phyloP scores from a whole-genome alignment of 2,329 filamentous ascomycete species.

The Stemphylium vesicarium region DNA sequence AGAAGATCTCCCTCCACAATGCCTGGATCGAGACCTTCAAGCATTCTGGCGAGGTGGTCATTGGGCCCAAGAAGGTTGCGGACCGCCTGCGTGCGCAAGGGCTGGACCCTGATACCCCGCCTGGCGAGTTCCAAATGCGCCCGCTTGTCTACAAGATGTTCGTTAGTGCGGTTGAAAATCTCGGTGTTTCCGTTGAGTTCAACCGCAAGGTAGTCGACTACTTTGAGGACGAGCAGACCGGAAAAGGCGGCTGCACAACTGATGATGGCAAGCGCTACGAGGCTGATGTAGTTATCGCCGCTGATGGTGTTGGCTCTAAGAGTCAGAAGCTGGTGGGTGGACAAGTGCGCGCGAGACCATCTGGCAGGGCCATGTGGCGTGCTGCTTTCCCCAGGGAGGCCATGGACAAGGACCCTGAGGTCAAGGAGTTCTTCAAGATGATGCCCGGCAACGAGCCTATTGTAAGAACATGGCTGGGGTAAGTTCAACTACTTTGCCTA shows the following conservation, averaged over 20 bases:
- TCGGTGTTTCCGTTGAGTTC: conserved; percentile 53
- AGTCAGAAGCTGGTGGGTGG: conserved; percentile 54
- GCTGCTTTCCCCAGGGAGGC: conserved; percentile 52
- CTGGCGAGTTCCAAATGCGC: conserved; percentile 63
- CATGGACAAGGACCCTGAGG: conserved; percentile 54
- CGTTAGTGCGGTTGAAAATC: conserved; percentile 55
- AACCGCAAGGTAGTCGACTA: conserved; percentile 53
- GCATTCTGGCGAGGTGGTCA: conserved; percentile 58
- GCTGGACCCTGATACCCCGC: conserved; percentile 57
- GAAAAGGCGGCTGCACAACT: conserved; percentile 44
- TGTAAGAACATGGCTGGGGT: conserved; percentile 55
- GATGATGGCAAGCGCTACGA: conserved; percentile 52
- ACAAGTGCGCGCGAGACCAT: conserved; percentile 51
- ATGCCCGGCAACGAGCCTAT: conserved; percentile 52
- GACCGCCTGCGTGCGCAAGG: conserved; percentile 57
- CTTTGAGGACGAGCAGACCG: conserved; percentile 51
- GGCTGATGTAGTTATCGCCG: conserved; percentile 51
- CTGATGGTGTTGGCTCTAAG: conserved; percentile 54
- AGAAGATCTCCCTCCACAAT: conserved; percentile 60
- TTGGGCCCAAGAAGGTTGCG: conserved; percentile 57
- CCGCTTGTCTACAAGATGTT: conserved; percentile 64
- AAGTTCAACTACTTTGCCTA: neutral
- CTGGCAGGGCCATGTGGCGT: conserved; percentile 50
- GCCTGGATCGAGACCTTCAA: conserved; percentile 64
- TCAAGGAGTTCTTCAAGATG: conserved; percentile 56